These are phyloP conservation scores for Xylaria cubensis DNA, from an alignment of 495 filamentous ascomycete species.

Conservation along the genomic window DNA sequence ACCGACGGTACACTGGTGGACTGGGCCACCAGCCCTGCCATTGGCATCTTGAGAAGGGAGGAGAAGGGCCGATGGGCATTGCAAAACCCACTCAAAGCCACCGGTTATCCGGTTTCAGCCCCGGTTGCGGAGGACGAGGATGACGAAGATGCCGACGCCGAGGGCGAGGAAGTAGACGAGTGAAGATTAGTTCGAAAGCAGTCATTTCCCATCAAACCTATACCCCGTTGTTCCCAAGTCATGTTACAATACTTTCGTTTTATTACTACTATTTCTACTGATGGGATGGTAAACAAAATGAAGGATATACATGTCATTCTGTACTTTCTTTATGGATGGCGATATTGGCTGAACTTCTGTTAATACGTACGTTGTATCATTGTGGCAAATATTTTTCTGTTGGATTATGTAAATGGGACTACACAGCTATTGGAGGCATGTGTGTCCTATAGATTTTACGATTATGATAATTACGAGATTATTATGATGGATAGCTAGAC, in stretches of 20 bases:
- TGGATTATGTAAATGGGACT: background rate
- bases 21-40: slow-evolving; percentile 53
- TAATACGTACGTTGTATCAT: slow-evolving; percentile 17
- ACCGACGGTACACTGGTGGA: slow-evolving; percentile 47
- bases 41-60: slow-evolving; percentile 47
- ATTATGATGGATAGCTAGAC: slow-evolving; percentile 8
- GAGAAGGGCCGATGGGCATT: slow-evolving; percentile 41
- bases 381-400: background rate
- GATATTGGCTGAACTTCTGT: background rate
- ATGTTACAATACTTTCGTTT: slow-evolving; percentile 15
- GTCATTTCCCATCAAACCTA: background rate
- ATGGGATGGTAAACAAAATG: slow-evolving; percentile 17
- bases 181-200: slow-evolving; percentile 15
- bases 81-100: slow-evolving; percentile 42
- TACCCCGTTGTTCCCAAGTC: slow-evolving; percentile 10
- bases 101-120: background rate
- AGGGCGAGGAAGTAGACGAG: slow-evolving; percentile 39
- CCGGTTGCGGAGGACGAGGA: slow-evolving; percentile 23
- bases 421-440: background rate
- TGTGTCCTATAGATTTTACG: background rate
- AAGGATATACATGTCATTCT: background rate
- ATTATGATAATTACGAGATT: slow-evolving; percentile 15
- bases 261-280: slow-evolving; percentile 15
- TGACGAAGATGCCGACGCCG: slow-evolving; percentile 41
- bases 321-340: background rate